Conservation (phyloP, 2,329 filamentous ascomycete species). For the Colletotrichum chrysophilum region DNA sequence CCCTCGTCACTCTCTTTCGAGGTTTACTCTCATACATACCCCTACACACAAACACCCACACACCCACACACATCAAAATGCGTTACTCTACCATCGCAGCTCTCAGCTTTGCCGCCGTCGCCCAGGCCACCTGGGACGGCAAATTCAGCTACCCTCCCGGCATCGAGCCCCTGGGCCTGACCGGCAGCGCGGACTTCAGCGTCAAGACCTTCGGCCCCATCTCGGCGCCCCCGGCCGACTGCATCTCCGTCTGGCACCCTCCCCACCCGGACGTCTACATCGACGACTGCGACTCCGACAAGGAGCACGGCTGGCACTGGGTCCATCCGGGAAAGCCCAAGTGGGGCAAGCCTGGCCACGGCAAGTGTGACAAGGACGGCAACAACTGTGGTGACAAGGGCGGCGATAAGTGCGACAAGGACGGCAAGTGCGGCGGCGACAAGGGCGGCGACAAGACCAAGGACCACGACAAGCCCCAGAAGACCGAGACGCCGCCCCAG, state of each 20-base stretch:
- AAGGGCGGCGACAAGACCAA: background rate
- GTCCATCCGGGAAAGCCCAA: slow-evolving; percentile 34
- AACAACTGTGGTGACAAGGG: background rate
- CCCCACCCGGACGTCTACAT: slow-evolving; percentile 39
- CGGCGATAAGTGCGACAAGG: background rate
- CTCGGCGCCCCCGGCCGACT: slow-evolving; percentile 27
- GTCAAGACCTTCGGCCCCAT: slow-evolving; percentile 25
- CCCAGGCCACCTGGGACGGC: slow-evolving; percentile 20
- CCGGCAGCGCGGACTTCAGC: slow-evolving; percentile 9
- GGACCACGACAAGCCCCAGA: background rate
- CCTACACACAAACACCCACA: background rate
- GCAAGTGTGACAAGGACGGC: slow-evolving; percentile 4
- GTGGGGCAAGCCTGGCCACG: slow-evolving; percentile 1
- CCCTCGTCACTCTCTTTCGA: background rate
- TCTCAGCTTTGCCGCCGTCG: slow-evolving; percentile 21
- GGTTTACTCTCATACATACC: background rate
- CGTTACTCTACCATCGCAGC: slow-evolving; percentile 19
- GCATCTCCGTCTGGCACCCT: slow-evolving; percentile 40
- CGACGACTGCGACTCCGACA: slow-evolving; percentile 38
- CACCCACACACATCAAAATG: slow-evolving; percentile 14
- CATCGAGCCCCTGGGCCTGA: slow-evolving; percentile 19
- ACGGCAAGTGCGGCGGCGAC: background rate
- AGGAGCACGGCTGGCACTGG: slow-evolving; percentile 38
- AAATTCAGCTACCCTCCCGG: slow-evolving; percentile 25
- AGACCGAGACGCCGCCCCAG: background rate